These are phyloP conservation scores for Phytophthora pseudosyringae DNA, from an alignment of 352 stramenopile species.

Conservation along the genomic window DNA sequence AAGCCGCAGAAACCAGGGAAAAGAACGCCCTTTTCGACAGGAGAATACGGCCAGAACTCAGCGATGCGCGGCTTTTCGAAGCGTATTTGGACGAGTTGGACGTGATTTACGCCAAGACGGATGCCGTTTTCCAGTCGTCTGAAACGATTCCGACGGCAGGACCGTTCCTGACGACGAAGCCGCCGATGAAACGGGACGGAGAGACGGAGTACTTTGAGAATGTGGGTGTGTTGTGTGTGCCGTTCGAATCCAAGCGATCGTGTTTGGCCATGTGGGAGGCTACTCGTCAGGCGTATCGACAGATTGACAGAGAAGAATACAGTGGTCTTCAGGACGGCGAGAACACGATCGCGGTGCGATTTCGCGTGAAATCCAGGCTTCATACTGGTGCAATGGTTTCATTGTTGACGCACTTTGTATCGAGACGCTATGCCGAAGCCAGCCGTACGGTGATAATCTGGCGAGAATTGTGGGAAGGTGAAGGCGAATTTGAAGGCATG, in stretches of 20 bases:
- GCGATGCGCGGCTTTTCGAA: constrained; percentile 31
- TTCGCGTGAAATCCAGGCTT: constrained; percentile 19
- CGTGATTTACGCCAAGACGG: constrained; percentile 33
- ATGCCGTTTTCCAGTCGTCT: constrained; percentile 24
- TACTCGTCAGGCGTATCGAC: constrained; percentile 26
- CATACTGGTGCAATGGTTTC: constrained; percentile 20
- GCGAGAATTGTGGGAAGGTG: constrained; percentile 52
- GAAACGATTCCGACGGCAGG: constrained; percentile 6
- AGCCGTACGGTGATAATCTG: constrained; percentile 58
- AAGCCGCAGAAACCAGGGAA: neutral
- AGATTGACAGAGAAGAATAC: constrained; percentile 31
- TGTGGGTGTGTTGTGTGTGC: constrained; percentile 13
- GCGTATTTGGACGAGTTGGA: constrained; percentile 38
- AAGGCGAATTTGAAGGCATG: constrained; percentile 26
- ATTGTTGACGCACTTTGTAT: constrained; percentile 33
- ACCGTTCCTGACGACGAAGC: constrained; percentile 21
- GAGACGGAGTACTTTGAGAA: constrained; percentile 36
- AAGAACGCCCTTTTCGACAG: neutral
- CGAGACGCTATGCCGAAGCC: constrained; percentile 50
- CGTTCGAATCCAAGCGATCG: constrained; percentile 21
- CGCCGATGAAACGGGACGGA: constrained; percentile 22
- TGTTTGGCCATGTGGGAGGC: constrained; percentile 22
- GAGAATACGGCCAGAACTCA: neutral
- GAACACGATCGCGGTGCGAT: constrained; percentile 28
- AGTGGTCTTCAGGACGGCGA: neutral